phyloP scores from a whole-genome alignment of 306 rosid species.

The Prunus persica region DNA sequence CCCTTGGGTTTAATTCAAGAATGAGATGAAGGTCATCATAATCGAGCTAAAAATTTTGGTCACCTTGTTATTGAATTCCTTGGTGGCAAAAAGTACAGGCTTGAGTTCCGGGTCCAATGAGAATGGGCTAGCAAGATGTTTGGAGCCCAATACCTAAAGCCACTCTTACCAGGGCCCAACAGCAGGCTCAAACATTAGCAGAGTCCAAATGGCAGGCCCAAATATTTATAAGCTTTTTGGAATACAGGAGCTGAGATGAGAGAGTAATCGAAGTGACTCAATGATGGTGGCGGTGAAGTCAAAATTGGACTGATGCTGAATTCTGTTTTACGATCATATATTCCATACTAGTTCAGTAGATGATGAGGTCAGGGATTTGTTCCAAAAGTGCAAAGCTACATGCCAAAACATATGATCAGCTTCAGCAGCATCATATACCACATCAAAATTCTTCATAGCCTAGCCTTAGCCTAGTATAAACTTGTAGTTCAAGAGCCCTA shows the following conservation, averaged over 20 bases:
- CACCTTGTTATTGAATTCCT: too few species aligned
- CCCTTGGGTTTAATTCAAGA: too few species aligned
- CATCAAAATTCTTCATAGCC: not conserved
- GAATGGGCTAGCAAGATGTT: too few species aligned
- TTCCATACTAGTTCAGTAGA: not conserved
- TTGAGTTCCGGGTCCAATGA: too few species aligned
- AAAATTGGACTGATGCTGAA: not conserved
- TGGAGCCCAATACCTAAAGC: too few species aligned
- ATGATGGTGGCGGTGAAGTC: not conserved
- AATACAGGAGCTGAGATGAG: too few species aligned
- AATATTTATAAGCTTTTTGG: too few species aligned
- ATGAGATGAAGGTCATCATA: too few species aligned
- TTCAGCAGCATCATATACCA: not conserved
- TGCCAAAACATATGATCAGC: not conserved
- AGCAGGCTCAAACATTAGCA: too few species aligned
- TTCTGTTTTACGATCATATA: not conserved
- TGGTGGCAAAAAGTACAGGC: too few species aligned
- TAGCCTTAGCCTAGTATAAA: not conserved
- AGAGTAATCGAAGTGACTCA: not conserved
- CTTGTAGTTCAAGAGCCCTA: not conserved
- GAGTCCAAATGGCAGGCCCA: not conserved
- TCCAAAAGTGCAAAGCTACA: not conserved
- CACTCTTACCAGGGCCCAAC: too few species aligned
- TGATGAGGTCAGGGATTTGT: not conserved
- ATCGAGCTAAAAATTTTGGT: too few species aligned